Base-by-base conservation (phyloP, 306 rosid species). In the Coriaria nepalensis region DNA sequence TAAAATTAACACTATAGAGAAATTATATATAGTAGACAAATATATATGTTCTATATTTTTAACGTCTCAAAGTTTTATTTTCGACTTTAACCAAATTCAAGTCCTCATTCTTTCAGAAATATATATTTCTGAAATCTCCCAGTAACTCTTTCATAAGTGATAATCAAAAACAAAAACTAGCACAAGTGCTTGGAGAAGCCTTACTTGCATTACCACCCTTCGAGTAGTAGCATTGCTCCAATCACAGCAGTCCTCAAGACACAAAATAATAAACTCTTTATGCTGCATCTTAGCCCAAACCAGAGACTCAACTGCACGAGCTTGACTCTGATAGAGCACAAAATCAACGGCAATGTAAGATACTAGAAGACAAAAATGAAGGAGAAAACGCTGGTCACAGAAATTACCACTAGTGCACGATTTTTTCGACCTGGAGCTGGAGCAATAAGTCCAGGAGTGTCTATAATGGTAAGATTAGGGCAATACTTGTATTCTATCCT, bases 251-350 rank as follows among this genome's bases (percentile, higher is more conserved):
- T 84, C 95, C 66, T 90, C 98, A 47, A 90, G 98, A 54, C 98
- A 90, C 61, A 85, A 56, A 45, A 90, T 84, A 49, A 90, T 79
- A 42, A 84, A 79, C 66, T 90, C 94, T 73, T 73, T 90, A 60
- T 90, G 95, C 69, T 85, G 95, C 98, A 90, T 81, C 70, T 90
- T 90, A 1, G 88, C 81, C 20, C 87, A 78, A 4, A 90, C 95
- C 0, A 85, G 73, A 0, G 94, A 80, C 68, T 90, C 94, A 2
- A 85, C 93, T 4, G 98, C 95, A 36, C 94, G 87, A 29, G 82
- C 94, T 52, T 85, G 98, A 9, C 69, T 78, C 87, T 78, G 61
- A 13, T 40, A 53, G 34, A 33, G 35, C 35, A 37, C 45, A 14
- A 56, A 36, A 42, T 35, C 40, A 15, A 5, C 29, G 37, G 8